Percentiles rank a stretch among this genome's conserved stretches.
phyloP scores from a whole-genome alignment of 176 grass and related monocot genomes.

The Leersia perrieri region DNA sequence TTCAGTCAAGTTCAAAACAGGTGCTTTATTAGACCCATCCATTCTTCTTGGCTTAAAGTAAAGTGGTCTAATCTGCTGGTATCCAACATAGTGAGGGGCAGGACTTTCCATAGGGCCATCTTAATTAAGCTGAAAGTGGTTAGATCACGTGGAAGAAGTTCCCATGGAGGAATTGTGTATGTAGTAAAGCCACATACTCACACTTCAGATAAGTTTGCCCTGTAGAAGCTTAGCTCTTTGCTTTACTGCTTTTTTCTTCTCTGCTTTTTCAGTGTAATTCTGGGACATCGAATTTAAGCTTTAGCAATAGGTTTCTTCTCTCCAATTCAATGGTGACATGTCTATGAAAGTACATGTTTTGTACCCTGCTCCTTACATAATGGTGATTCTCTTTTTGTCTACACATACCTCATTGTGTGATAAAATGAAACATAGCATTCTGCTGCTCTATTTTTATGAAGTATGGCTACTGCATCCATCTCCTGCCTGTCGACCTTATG shows the following conservation, averaged over 20 bases:
- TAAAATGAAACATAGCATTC: neutral
- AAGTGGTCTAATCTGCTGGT: neutral
- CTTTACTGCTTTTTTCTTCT: neutral
- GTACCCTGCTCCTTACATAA: neutral
- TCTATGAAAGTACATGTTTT: neutral
- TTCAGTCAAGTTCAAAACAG: neutral
- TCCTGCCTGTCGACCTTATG: neutral
- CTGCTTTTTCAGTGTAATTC: neutral
- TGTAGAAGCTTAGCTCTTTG: neutral
- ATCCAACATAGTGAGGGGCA: neutral
- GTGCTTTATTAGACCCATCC: neutral
- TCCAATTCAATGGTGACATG: neutral
- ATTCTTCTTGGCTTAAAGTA: too few relatives aligned
- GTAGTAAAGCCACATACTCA: neutral
- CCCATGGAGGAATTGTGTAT: neutral
- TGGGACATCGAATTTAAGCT: neutral
- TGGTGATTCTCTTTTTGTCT: neutral
- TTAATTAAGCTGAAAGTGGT: neutral
- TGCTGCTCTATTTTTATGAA: neutral
- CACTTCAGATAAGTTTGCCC: neutral
- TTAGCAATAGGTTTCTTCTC: neutral
- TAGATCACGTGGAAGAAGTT: neutral
- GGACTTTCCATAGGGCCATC: neutral
- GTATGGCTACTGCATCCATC: neutral
- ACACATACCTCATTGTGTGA: neutral